These are phyloP conservation scores for Chytriomyces sp. DNA, from an alignment of 192 early-diverging fungal species.

Conservation along the genomic window DNA sequence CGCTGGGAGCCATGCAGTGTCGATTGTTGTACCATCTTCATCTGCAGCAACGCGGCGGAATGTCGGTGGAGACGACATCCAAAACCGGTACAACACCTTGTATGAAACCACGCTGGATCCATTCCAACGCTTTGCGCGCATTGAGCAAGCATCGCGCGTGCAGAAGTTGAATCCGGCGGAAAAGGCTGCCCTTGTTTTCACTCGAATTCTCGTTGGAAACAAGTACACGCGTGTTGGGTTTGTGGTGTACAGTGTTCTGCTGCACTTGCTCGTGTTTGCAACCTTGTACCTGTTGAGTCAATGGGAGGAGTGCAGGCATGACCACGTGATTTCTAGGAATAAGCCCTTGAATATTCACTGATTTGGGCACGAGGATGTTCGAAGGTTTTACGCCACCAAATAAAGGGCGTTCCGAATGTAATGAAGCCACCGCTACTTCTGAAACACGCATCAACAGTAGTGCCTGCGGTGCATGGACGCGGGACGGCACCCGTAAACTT, in stretches of 20 bases:
- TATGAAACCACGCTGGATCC: slow-evolving; percentile 93
- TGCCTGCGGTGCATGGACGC: too few relatives aligned
- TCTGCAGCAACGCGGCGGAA: not conserved
- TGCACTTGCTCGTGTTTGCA: slow-evolving; percentile 82
- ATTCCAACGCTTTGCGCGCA: slow-evolving; percentile 80
- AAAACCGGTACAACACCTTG: slow-evolving; percentile 72
- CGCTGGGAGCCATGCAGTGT: not conserved
- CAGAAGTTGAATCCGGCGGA: slow-evolving; percentile 78
- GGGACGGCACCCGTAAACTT: too few relatives aligned
- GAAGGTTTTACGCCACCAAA: not conserved
- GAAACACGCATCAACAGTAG: not conserved
- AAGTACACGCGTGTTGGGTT: slow-evolving; percentile 71
- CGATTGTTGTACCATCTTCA: not conserved
- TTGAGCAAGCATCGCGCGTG: slow-evolving; percentile 73
- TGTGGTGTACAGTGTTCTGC: slow-evolving; percentile 67
- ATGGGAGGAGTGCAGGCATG: slow-evolving; percentile 65
- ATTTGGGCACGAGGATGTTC: not conserved
- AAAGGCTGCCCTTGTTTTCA: slow-evolving; percentile 68
- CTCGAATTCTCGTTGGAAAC: slow-evolving; percentile 68
- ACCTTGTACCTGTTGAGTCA: slow-evolving; percentile 70
- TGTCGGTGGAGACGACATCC: slow-evolving; percentile 43
- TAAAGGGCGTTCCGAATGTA: not conserved
- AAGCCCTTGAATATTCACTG: not conserved
- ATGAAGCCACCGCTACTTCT: not conserved
- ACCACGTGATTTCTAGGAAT: slow-evolving; percentile 8